Conservation (phyloP, 257 asterid species). For the Fraxinus excelsior region DNA sequence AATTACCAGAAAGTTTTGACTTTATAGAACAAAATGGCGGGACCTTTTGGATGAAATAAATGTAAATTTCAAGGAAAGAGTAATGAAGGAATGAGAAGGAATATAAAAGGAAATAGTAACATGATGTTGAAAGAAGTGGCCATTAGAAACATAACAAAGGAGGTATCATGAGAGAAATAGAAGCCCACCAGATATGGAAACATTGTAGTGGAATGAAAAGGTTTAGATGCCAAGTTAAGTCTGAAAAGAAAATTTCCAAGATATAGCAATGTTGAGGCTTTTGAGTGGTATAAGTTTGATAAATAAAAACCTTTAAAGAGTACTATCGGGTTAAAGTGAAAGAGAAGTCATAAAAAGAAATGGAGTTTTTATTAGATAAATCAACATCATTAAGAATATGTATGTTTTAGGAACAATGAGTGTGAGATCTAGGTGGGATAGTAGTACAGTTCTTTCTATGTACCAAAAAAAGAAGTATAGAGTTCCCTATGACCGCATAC, state of each 20-base stretch:
- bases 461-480: background rate
- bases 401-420: background rate
- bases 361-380: background rate
- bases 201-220: background rate
- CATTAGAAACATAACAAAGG: background rate
- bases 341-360: background rate
- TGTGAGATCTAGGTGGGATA: background rate
- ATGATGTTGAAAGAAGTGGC: background rate
- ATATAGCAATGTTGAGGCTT: background rate
- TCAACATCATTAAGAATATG: background rate
- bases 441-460: background rate
- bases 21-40: background rate
- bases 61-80: background rate
- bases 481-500: background rate
- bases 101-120: background rate
- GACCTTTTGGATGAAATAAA: background rate
- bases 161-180: background rate
- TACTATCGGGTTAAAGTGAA: background rate
- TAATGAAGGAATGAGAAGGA: background rate
- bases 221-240: background rate
- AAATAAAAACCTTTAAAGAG: background rate
- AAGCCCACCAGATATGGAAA: background rate
- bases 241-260: background rate
- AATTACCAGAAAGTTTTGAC: background rate
- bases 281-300: background rate